phyloP scores from a whole-genome alignment of 2,329 filamentous ascomycete species.

The Penicillium italicum region DNA sequence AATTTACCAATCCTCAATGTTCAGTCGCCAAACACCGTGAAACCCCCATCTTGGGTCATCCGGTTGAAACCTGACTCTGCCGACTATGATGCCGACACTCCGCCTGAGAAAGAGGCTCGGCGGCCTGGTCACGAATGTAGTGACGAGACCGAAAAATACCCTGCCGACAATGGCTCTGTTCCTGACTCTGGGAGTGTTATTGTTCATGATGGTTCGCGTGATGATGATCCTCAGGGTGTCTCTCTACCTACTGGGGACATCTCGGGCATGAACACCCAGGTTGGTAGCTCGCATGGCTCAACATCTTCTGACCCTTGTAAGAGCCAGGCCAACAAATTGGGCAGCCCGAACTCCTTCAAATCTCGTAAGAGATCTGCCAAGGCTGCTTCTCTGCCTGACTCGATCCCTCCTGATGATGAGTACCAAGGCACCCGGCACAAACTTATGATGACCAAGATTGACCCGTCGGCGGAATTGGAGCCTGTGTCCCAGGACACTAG shows the following conservation, averaged over 20 bases:
- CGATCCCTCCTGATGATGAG: constrained; percentile 22
- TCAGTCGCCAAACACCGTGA: neutral
- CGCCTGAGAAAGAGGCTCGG: neutral
- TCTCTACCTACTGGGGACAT: neutral
- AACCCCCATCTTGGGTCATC: neutral
- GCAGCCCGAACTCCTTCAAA: constrained; percentile 1
- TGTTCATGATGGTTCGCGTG: neutral
- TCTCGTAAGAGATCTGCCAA: constrained; percentile 28
- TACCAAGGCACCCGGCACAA: neutral
- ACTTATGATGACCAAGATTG: neutral
- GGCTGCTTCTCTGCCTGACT: constrained; percentile 29
- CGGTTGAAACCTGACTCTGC: neutral
- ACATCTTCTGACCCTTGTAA: neutral
- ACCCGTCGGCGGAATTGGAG: neutral
- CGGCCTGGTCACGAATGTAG: too few species aligned
- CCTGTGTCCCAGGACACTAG: neutral
- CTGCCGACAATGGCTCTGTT: neutral
- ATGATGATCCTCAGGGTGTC: neutral
- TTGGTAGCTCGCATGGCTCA: neutral
- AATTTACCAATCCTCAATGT: constrained; percentile 23
- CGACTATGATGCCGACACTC: neutral
- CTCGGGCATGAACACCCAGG: neutral
- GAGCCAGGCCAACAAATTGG: neutral
- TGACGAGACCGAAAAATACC: neutral
- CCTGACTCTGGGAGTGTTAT: neutral